Conservation (phyloP, 2,329 filamentous ascomycete genomes). For the Paecilomyces sp. region DNA sequence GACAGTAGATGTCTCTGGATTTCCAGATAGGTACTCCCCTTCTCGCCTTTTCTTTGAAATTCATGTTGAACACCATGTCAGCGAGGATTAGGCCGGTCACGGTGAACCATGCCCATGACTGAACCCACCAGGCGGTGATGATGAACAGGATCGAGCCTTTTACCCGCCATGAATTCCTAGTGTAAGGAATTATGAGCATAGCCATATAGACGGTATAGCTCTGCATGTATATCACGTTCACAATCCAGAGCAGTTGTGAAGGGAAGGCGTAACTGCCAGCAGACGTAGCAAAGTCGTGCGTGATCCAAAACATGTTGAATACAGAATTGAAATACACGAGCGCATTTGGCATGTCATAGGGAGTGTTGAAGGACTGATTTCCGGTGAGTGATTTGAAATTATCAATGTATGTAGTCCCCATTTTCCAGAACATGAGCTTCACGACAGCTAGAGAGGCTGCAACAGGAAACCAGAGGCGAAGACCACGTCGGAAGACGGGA, state of each 20-base stretch:
- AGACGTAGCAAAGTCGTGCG: slow-evolving; percentile 29
- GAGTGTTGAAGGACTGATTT: slow-evolving; percentile 30
- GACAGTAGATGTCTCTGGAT: slow-evolving; percentile 10
- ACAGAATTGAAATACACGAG: slow-evolving; percentile 40
- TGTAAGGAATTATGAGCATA: slow-evolving; percentile 41
- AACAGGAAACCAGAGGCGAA: slow-evolving; percentile 37
- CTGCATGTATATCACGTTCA: slow-evolving; percentile 40
- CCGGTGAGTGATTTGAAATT: slow-evolving; percentile 29
- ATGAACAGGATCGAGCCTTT: slow-evolving; percentile 34
- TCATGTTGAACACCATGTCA: slow-evolving; percentile 37
- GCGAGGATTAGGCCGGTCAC: slow-evolving; percentile 35
- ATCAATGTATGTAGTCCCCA: slow-evolving; percentile 26
- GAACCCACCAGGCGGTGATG: slow-evolving; percentile 40
- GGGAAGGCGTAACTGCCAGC: slow-evolving; percentile 38
- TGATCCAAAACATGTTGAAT: slow-evolving; percentile 42
- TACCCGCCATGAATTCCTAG: slow-evolving; percentile 34
- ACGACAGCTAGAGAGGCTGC: slow-evolving; percentile 34
- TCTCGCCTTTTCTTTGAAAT: slow-evolving; percentile 21
- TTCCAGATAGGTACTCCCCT: slow-evolving; percentile 13
- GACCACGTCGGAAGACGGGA: slow-evolving; percentile 34
- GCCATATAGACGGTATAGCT: slow-evolving; percentile 43
- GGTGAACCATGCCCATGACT: slow-evolving; percentile 40
- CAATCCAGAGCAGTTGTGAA: slow-evolving; percentile 39
- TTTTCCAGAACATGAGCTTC: slow-evolving; percentile 26
- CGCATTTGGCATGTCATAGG: slow-evolving; percentile 28